These are phyloP conservation scores for Arthrobotrys entomopaga DNA, from an alignment of 2,329 filamentous ascomycete species.

Conservation along the genomic window DNA sequence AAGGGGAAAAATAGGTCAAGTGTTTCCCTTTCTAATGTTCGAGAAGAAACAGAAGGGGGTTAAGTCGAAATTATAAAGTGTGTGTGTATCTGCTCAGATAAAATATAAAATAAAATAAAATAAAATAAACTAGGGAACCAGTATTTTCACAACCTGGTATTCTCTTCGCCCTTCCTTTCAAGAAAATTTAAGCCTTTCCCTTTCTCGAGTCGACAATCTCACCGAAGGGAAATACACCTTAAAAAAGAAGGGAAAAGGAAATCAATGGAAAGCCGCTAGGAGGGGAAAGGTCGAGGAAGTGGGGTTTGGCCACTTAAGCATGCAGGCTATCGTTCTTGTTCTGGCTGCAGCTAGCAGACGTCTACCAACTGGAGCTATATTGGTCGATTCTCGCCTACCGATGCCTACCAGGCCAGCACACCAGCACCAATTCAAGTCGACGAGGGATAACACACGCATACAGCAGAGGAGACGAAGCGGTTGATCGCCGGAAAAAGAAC, in stretches of 20 bases:
- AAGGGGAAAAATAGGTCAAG: not conserved
- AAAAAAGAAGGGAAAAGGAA: constrained; percentile 21
- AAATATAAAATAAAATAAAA: constrained; percentile 23
- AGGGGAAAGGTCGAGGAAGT: constrained; percentile 47
- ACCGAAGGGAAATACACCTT: constrained; percentile 36
- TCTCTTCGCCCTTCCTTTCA: constrained; percentile 45
- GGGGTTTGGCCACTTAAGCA: constrained; percentile 56
- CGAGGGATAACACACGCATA: constrained; percentile 46
- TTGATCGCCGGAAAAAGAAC: constrained; percentile 31
- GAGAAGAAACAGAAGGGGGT: constrained; percentile 6
- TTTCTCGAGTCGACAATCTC: constrained; percentile 50
- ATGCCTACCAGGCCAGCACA: constrained; percentile 47
- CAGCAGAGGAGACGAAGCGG: constrained; percentile 12
- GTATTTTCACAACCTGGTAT: constrained; percentile 26
- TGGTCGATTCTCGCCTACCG: constrained; percentile 53
- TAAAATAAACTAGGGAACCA: constrained; percentile 25
- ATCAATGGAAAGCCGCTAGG: constrained; percentile 25
- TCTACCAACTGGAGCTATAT: constrained; percentile 46
- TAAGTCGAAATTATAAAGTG: constrained; percentile 23
- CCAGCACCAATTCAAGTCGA: constrained; percentile 28
- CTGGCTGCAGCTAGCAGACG: constrained; percentile 34
- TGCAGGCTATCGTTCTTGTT: constrained; percentile 49
- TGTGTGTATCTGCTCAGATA: constrained; percentile 3
- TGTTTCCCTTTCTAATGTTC: not conserved
- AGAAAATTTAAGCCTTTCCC: constrained; percentile 45